Percentiles rank a stretch among this genome's conserved stretches.
phyloP scores from a whole-genome alignment of 208 protist species.

The Leishmania lainsoni region DNA sequence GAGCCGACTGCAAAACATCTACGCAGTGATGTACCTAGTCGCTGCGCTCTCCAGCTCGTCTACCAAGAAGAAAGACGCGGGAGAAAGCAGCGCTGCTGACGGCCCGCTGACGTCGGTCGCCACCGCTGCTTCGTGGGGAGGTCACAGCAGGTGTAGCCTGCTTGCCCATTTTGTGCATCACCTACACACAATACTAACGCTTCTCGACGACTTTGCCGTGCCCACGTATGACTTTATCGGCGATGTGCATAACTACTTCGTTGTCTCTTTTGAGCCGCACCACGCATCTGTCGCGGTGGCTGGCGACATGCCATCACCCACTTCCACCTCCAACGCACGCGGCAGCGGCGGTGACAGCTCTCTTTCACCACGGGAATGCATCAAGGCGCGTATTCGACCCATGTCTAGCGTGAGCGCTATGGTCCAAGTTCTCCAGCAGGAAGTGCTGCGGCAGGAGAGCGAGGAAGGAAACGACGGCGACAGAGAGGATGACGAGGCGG shows the following conservation, averaged over 20 bases:
- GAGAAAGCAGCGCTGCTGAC: neutral
- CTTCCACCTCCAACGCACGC: neutral
- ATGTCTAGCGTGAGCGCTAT: constrained; percentile 33
- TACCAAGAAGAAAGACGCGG: neutral
- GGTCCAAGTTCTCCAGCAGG: constrained; percentile 28
- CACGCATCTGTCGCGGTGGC: constrained; percentile 19
- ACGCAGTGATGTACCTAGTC: constrained; percentile 35
- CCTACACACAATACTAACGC: constrained; percentile 39
- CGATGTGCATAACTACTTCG: constrained; percentile 27
- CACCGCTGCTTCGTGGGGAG: neutral
- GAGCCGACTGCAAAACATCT: constrained; percentile 21
- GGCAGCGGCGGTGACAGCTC: neutral
- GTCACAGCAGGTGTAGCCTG: constrained; percentile 7
- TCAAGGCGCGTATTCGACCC: constrained; percentile 34
- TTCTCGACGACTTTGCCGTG: constrained; percentile 38
- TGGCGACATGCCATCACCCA: constrained; percentile 6
- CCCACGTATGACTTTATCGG: constrained; percentile 25
- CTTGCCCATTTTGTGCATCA: constrained; percentile 34
- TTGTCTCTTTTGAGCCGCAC: constrained; percentile 34
- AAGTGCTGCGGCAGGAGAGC: constrained; percentile 23
- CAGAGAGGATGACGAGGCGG: constrained; percentile 22
- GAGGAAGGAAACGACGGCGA: constrained; percentile 14
- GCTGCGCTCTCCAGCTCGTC: constrained; percentile 15
- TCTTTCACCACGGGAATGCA: neutral
- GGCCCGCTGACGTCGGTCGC: neutral